Evolutionary conservation across 208 protist species (phyloP).

Genomic region (Lotmaria passim): DNA sequence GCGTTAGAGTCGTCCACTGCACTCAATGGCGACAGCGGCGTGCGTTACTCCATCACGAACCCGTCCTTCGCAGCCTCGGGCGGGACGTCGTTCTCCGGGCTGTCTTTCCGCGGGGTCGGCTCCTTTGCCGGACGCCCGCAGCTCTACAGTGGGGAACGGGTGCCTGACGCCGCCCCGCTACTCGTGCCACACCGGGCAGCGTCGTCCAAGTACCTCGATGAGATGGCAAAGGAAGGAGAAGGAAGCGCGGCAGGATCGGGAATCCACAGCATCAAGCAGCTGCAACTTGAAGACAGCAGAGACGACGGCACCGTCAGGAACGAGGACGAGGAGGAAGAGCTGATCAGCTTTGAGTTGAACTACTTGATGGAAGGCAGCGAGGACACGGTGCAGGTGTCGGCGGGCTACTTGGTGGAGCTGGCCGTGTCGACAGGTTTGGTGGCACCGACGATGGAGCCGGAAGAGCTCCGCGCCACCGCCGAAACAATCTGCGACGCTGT

Average conservation of each 20-base stretch:
- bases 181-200: neutral
- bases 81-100: neutral
- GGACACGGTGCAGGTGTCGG: constrained; percentile 29
- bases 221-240: neutral
- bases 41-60: constrained; percentile 30
- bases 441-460: constrained; percentile 20
- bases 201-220: too few species aligned
- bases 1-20: neutral
- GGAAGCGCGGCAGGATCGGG: neutral
- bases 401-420: constrained; percentile 32
- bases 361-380: constrained; percentile 14
- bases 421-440: constrained; percentile 35
- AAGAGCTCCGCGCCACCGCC: constrained; percentile 11
- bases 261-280: too few species aligned
- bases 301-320: neutral
- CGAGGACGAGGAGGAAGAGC: neutral
- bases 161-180: neutral
- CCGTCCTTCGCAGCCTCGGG: constrained; percentile 14
- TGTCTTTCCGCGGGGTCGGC: constrained; percentile 2
- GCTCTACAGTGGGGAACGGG: neutral
- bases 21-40: neutral
- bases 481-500: constrained; percentile 6
- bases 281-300: neutral
- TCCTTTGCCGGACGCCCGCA: neutral
- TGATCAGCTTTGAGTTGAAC: constrained; percentile 7